Base-by-base conservation (phyloP, 208 protist species). In the Borovskyia barvae region DNA sequence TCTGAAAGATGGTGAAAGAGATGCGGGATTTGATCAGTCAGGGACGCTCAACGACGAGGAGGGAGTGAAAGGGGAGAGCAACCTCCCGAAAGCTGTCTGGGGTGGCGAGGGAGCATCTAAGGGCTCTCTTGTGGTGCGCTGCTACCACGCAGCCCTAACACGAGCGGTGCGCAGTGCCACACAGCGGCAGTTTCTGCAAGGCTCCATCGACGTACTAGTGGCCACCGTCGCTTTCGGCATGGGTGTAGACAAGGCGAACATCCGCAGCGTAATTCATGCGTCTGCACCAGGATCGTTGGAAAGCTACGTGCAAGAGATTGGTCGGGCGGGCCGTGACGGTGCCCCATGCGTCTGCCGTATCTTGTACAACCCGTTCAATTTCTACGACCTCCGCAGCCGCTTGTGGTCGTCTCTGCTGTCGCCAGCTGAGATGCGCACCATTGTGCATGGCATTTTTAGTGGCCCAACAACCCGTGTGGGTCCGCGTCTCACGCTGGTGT, bases 201-300 rank as follows among this genome's bases (percentile, higher is more conserved):
- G 82, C 37, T 61, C 78, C 20, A 73, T 98, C 15, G 77, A 95
- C 32, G 85, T 99, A 15, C 77, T 99, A 5, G 85, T 94, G 12
- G 97, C 97, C 7, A 99, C 98, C 5, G 91, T 99, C 2, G 98
- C 98, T 15, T 99, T 99, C 75, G 97, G 97, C 20, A 98, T 99
- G 96, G 98, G 96, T n/a, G 98, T 99, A 46, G 95, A 99, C 70
- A 99, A 99, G 71, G 62, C 81, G 0, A 87, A 99, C 59, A 97
- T 99, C 32, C 90, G 98, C 33, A 97, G 85, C 66, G 95, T 99
- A 3, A 74, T 99, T 36, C 98, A 99, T 81, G 85, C 95, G 19
- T 77, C 82, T 0, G 76, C 97, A 5, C 97, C 98, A 0, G 92
- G 97, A 46, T 97, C 88, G 2, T 58, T 99, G 12, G 98, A 99